phyloP scores from a whole-genome alignment of 2,329 filamentous ascomycete genomes.

The Boeremia lycopersici region DNA sequence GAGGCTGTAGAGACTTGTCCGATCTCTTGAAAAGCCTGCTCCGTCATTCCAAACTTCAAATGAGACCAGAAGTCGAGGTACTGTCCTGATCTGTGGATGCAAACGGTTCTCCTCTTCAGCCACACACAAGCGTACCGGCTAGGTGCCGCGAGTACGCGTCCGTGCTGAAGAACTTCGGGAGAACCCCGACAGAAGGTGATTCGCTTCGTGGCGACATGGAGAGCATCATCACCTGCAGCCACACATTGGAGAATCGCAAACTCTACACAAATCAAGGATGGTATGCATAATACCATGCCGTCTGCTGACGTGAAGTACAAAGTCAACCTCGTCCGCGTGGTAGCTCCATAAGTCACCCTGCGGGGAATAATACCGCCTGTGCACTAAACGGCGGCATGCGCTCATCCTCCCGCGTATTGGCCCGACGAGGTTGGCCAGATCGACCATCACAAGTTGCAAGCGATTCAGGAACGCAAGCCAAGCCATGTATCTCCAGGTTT shows the following conservation, averaged over 20 bases:
- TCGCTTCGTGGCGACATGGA: background rate
- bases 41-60: background rate
- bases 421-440: background rate
- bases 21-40: background rate
- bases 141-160: background rate
- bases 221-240: background rate
- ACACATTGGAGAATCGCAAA: background rate
- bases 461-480: background rate
- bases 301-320: background rate
- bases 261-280: background rate
- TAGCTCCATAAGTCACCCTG: background rate
- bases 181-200: background rate
- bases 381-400: background rate
- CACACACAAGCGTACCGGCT: background rate
- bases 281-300: background rate
- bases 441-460: background rate
- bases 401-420: constrained; percentile 5
- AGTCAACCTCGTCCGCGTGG: background rate
- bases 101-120: background rate
- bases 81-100: background rate
- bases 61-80: background rate
- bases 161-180: background rate
- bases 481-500: constrained; percentile 1
- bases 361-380: background rate
- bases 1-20: background rate